These are phyloP conservation scores for Metarhizium rileyi DNA, from an alignment of 2,329 filamentous ascomycete species.

Conservation along the genomic window DNA sequence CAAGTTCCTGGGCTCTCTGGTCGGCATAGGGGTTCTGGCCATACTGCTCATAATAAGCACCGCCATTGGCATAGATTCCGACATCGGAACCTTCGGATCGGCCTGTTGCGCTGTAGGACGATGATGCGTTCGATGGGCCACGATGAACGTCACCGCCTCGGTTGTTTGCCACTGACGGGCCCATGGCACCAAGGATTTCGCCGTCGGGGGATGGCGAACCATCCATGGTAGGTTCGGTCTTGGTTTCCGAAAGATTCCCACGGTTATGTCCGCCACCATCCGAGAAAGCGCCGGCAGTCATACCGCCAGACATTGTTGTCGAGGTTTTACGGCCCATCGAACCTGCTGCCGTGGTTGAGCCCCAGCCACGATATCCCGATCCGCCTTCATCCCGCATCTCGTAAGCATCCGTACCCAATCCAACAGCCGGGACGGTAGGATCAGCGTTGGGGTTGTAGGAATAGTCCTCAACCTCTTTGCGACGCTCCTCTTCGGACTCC, in stretches of 20 bases:
- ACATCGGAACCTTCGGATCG: conserved; percentile 61
- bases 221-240: conserved; percentile 54
- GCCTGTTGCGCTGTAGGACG: conserved; percentile 77
- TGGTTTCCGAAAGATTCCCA: conserved; percentile 55
- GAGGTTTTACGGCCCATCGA: conserved; percentile 74
- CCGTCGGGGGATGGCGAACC: conserved; percentile 54
- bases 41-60: conserved; percentile 50
- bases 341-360: conserved; percentile 59
- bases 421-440: conserved; percentile 56
- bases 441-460: conserved; percentile 97
- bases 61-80: conserved; percentile 35
- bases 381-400: conserved; percentile 71
- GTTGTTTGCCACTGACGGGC: conserved; percentile 58
- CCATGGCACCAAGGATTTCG: conserved; percentile 76
- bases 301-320: conserved; percentile 76
- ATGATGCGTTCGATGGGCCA: conserved; percentile 91
- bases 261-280: conserved; percentile 63
- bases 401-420: conserved; percentile 40
- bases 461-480: conserved; percentile 96
- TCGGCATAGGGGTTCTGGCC: conserved; percentile 48
- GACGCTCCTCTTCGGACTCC: conserved; percentile 74
- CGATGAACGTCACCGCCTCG: conserved; percentile 65
- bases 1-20: conserved; percentile 32
- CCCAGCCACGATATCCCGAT: conserved; percentile 90
- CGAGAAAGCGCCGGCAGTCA: conserved; percentile 56